Evolutionary conservation across 352 stramenopile genomes (phyloP), one percentile per base, ranked within the genome.

Genomic region (Phytophthora litchii): DNA sequence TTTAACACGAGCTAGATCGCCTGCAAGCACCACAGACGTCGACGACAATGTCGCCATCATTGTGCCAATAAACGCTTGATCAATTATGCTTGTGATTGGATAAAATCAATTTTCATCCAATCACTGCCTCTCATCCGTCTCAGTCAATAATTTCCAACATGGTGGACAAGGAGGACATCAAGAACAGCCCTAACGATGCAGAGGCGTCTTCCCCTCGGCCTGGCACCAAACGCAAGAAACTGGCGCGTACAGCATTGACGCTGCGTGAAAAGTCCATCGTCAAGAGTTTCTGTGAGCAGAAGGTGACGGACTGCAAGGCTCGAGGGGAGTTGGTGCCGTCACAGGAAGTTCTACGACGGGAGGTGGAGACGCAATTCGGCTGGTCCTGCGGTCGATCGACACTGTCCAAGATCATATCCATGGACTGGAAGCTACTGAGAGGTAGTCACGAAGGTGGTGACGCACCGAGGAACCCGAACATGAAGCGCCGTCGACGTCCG

Each of bases 281-380:
- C 29, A 91, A 91, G 72, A 89, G 74, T 23, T 91, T 89, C 45
- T 91, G 82, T 49, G 82, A 89, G 64, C 68, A 89, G 54, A 78
- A 78, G 46, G 64, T 89, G 27, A 72, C 46, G 20, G 70, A 81
- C n/a, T 80, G 74, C 62, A 88, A 86, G 44, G 60, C 64, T 38
- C 73, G 76, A 34, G 74, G 77, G 47, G 67, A 87, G 40, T 51
- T 76, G 25, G 67, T 78, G 60, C 82, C 79, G 42, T 89, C 82
- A 16, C 82, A 91, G 38, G 82, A 89, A 27, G 19, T 66, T 35
- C 70, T 91, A 53, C 67, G 82, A 12, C 67, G 67, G 13, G 79
- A 88, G 49, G 72, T 91, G 45, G 58, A 56, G 12, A 36, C 54
- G 38, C 77, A 78, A 47, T 89, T 89, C 31, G 79, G 82, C 20